A percentile compares a stretch with the other conserved stretches of the same genome.
These are phyloP conservation scores for Colletotrichum tofieldiae DNA, from an alignment of 2,329 filamentous ascomycete species.

Conservation along the genomic window DNA sequence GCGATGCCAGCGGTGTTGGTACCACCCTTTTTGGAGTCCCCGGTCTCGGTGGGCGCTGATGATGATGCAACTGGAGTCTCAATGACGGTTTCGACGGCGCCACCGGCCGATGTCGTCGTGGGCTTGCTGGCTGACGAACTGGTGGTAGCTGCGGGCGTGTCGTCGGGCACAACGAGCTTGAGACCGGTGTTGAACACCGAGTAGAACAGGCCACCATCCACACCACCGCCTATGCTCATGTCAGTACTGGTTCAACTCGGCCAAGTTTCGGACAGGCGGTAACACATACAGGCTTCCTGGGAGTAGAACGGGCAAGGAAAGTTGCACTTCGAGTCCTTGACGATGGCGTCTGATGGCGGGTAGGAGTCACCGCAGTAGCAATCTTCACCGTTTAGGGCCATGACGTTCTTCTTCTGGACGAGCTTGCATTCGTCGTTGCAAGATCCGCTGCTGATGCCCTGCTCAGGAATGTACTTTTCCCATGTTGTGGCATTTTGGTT, in stretches of 20 bases:
- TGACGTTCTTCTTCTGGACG: constrained; percentile 65
- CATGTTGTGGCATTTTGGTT: constrained; percentile 58
- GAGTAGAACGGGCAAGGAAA: constrained; percentile 76
- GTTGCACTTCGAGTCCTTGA: constrained; percentile 74
- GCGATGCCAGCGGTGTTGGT: constrained; percentile 89
- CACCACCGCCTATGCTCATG: constrained; percentile 52
- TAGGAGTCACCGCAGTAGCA: constrained; percentile 84
- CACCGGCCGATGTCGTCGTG: constrained; percentile 42
- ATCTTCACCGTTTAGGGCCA: constrained; percentile 72
- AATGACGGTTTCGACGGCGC: constrained; percentile 24
- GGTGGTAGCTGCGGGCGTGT: constrained; percentile 50
- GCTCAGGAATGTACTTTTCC: constrained; percentile 45
- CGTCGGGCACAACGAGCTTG: constrained; percentile 56
- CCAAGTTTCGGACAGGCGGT: not conserved
- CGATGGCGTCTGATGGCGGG: constrained; percentile 70
- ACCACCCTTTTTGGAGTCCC: constrained; percentile 51
- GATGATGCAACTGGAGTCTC: constrained; percentile 24
- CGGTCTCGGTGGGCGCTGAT: constrained; percentile 38
- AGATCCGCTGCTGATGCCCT: constrained; percentile 54
- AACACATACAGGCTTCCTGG: constrained; percentile 74
- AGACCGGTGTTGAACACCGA: constrained; percentile 68
- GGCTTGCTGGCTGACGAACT: constrained; percentile 44
- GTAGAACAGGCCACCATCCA: constrained; percentile 51
- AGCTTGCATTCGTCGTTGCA: constrained; percentile 54
- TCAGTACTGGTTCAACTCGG: constrained; percentile 17